These are phyloP conservation scores for Phytopythium montanum DNA, from an alignment of 352 stramenopile species.

Conservation along the genomic window DNA sequence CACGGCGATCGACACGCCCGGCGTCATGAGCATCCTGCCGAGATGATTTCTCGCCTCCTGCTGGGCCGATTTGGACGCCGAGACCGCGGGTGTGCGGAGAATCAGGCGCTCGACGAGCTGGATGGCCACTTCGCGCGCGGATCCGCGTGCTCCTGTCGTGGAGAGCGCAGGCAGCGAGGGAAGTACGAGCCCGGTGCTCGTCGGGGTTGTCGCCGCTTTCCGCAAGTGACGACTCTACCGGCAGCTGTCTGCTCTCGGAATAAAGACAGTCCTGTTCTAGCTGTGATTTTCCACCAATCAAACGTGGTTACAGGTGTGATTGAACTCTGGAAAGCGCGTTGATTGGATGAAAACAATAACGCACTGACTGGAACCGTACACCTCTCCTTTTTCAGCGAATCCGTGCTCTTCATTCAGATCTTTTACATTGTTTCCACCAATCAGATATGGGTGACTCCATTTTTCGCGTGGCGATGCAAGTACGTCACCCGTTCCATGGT, in stretches of 20 bases:
- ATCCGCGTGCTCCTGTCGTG: not conserved
- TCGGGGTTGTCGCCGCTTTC: not conserved
- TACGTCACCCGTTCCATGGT: no score
- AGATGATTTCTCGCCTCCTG: not conserved
- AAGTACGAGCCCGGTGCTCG: not conserved
- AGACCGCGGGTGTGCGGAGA: not conserved
- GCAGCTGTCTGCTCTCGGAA: not conserved
- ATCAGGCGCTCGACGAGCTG: not conserved
- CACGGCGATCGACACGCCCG: slow-evolving; percentile 68
- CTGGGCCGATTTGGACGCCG: not conserved
- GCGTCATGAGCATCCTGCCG: slow-evolving; percentile 59
- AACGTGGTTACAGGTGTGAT: not conserved
- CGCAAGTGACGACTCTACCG: not conserved
- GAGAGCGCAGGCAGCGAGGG: not conserved
- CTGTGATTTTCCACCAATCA: not conserved
- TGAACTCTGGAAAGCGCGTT: not conserved
- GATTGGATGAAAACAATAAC: not conserved
- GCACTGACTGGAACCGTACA: not conserved
- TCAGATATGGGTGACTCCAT: not conserved
- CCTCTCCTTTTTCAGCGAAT: not conserved
- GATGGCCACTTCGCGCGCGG: no score
- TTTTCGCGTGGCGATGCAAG: not conserved
- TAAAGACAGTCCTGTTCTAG: slow-evolving; percentile 1
- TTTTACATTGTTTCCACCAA: not conserved
- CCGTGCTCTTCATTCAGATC: not conserved